A percentile compares a stretch with the other conserved stretches of the same genome.
Conservation (phyloP, 331 rosid species). For the Saraca asoca region DNA sequence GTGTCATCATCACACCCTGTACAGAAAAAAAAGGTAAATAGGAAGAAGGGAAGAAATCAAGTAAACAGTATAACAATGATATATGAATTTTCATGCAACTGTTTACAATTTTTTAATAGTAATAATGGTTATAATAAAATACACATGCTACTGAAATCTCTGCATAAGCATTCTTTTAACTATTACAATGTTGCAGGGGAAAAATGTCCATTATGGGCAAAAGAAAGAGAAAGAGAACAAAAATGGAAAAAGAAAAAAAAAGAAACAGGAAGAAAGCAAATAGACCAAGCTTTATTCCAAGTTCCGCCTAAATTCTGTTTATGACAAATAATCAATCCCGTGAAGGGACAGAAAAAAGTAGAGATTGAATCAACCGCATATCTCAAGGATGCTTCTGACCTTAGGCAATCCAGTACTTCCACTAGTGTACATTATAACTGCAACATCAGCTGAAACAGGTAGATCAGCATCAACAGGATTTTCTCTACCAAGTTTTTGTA, state of each 20-base stretch:
- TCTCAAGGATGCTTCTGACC: slow-evolving; percentile 58
- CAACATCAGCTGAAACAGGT: slow-evolving; percentile 82
- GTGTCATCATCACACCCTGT: slow-evolving; percentile 99
- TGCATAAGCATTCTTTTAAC: not conserved
- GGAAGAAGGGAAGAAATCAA: slow-evolving; percentile 18
- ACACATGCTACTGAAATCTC: not conserved
- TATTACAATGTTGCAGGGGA: not conserved
- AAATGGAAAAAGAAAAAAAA: not conserved
- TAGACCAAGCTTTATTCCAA: not conserved
- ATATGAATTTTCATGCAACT: not conserved
- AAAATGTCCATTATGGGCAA: not conserved
- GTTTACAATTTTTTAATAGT: not conserved
- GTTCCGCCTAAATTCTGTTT: not conserved
- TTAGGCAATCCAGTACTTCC: slow-evolving; percentile 98
- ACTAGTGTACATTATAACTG: slow-evolving; percentile 98
- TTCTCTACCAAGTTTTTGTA: slow-evolving; percentile 70
- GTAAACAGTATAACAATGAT: not conserved
- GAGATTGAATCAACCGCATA: slow-evolving; percentile 15
- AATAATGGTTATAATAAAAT: not conserved
- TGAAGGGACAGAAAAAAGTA: slow-evolving; percentile 3
- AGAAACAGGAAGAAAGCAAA: slow-evolving; percentile 4
- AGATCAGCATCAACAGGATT: slow-evolving; percentile 62
- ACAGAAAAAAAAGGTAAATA: not conserved
- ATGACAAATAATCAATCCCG: slow-evolving; percentile 23
- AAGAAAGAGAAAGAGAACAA: not conserved